phyloP scores from a whole-genome alignment of 805 yeast genomes.

The Candida boleticola region DNA sequence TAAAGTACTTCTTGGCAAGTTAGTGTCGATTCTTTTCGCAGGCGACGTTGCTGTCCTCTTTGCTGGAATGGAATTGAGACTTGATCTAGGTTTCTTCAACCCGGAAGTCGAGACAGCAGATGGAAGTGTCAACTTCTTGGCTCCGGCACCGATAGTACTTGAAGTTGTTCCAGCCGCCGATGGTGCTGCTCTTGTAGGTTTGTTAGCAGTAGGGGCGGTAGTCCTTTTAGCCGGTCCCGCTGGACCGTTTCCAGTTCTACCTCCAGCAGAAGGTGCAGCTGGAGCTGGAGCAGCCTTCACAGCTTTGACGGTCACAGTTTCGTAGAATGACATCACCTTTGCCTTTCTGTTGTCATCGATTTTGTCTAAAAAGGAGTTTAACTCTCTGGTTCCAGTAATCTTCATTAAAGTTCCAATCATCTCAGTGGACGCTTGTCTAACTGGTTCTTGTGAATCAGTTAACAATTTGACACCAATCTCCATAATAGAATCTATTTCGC shows the following conservation, averaged over 20 bases:
- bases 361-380: constrained; percentile 58
- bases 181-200: constrained; percentile 8
- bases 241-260: constrained; percentile 11
- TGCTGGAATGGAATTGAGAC: constrained; percentile 47
- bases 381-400: constrained; percentile 71
- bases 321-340: constrained; percentile 61
- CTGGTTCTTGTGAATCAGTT: constrained; percentile 80
- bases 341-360: constrained; percentile 71
- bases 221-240: constrained; percentile 13
- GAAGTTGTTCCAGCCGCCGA: constrained; percentile 7
- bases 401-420: constrained; percentile 80
- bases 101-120: constrained; percentile 4
- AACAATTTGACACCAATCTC: constrained; percentile 59
- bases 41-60: constrained; percentile 75
- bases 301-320: constrained; percentile 54
- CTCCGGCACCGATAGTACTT: constrained; percentile 7
- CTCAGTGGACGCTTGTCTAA: constrained; percentile 74
- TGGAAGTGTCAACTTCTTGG: constrained; percentile 10
- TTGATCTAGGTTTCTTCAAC: constrained; percentile 11
- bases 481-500: constrained; percentile 59
- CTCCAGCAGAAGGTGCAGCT: background rate
- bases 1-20: constrained; percentile 11
- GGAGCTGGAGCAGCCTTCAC: constrained; percentile 4
- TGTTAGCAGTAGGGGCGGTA: constrained; percentile 13
- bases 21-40: constrained; percentile 42